These are phyloP conservation scores for Polyporus arcularius DNA, from an alignment of 768 basidiomycete genomes.

Conservation along the genomic window DNA sequence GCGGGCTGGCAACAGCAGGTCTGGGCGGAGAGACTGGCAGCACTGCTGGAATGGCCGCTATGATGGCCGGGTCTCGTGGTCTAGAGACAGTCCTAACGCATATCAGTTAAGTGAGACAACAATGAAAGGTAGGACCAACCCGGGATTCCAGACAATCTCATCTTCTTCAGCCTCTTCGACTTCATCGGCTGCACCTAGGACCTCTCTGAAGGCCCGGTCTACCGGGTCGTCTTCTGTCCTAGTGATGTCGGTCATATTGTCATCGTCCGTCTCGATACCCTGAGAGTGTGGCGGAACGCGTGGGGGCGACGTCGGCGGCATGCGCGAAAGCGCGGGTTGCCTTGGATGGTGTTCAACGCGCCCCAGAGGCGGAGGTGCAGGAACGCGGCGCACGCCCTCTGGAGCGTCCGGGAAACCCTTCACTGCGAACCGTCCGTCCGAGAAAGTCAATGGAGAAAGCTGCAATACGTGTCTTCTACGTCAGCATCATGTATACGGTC, in stretches of 20 bases:
- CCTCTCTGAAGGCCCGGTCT: slow-evolving; percentile 61
- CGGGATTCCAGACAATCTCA: slow-evolving; percentile 76
- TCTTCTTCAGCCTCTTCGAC: slow-evolving; percentile 62
- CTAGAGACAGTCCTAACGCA: slow-evolving; percentile 16
- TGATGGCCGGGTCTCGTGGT: slow-evolving; percentile 12
- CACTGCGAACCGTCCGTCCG: slow-evolving; percentile 18
- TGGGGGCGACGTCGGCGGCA: slow-evolving; percentile 19
- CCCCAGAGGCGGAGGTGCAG: background rate
- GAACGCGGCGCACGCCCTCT: background rate
- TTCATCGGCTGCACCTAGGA: slow-evolving; percentile 37
- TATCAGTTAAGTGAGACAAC: background rate
- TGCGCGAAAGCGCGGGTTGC: slow-evolving; percentile 4
- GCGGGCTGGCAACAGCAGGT: slow-evolving; percentile 5
- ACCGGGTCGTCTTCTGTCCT: slow-evolving; percentile 85
- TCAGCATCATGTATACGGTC: background rate
- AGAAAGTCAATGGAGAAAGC: slow-evolving; percentile 27
- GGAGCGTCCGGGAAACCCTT: background rate
- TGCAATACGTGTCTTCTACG: slow-evolving; percentile 11
- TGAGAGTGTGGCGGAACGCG: slow-evolving; percentile 24
- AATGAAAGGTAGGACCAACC: slow-evolving; percentile 36
- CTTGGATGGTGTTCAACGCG: background rate
- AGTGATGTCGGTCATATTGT: slow-evolving; percentile 66
- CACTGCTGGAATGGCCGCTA: background rate
- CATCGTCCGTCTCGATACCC: slow-evolving; percentile 43
- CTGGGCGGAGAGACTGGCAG: slow-evolving; percentile 3